Percentiles rank a stretch among this genome's conserved stretches.
Evolutionary conservation across 306 rosid genomes (phyloP).

Genomic region (Cucumis melo): DNA sequence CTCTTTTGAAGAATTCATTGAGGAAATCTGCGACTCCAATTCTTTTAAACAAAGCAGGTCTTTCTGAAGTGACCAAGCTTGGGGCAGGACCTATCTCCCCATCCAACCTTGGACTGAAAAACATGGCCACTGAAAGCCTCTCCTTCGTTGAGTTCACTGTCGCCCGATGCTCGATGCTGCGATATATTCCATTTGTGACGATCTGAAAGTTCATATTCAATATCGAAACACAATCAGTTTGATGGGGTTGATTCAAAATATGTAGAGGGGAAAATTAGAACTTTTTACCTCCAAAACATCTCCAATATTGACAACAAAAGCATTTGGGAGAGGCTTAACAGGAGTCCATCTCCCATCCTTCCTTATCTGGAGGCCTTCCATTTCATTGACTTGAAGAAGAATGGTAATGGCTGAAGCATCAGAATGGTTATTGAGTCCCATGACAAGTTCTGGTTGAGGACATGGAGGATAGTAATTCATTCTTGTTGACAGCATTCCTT

Average conservation of each 20-base stretch:
- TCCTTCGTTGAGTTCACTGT: constrained; percentile 16
- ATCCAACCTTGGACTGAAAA: constrained; percentile 23
- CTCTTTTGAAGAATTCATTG: constrained; percentile 10
- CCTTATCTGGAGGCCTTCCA: constrained; percentile 21
- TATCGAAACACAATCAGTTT: not conserved
- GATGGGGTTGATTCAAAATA: not conserved
- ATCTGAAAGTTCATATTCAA: constrained; percentile 13
- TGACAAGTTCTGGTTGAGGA: constrained; percentile 22
- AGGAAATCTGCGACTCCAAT: not conserved
- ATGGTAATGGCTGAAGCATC: constrained; percentile 18
- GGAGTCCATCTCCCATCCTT: constrained; percentile 24
- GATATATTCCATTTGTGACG: constrained; percentile 32
- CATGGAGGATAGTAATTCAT: constrained; percentile 36
- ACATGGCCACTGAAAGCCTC: constrained; percentile 14
- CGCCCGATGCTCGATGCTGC: constrained; percentile 24
- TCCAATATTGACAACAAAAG: constrained; percentile 22
- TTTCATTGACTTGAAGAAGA: constrained; percentile 23
- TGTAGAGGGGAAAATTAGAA: not conserved
- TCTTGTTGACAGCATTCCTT: constrained; percentile 15
- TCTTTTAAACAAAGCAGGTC: constrained; percentile 21
- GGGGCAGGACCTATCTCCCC: constrained; percentile 33
- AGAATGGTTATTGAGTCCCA: constrained; percentile 22
- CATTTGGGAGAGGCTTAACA: constrained; percentile 13
- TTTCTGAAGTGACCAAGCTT: not conserved
- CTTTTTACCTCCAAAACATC: constrained; percentile 21